Percentiles rank a stretch among this genome's conserved stretches.
phyloP scores from a whole-genome alignment of 495 filamentous ascomycete genomes.

The Lichenothelia convexa region DNA sequence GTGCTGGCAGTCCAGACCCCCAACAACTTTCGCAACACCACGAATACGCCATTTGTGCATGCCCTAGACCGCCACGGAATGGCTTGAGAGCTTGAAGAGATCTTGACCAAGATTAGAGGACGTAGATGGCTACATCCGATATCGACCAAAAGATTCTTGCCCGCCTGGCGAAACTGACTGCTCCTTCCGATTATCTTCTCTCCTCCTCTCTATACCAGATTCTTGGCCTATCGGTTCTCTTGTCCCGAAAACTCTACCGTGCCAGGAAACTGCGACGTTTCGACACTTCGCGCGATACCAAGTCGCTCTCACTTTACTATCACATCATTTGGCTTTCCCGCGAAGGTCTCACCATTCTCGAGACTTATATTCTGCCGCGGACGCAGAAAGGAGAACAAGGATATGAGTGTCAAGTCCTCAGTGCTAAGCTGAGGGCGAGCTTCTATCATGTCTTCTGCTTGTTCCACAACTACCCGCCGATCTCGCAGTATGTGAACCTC shows the following conservation, averaged over 20 bases:
- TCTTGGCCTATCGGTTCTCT: slow-evolving; percentile 73
- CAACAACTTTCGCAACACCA: no score
- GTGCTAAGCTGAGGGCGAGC: slow-evolving; percentile 77
- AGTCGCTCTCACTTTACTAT: slow-evolving; percentile 68
- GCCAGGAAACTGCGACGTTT: slow-evolving; percentile 71
- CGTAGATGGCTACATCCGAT: slow-evolving; percentile 88
- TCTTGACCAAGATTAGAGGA: no score
- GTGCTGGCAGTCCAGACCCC: no score
- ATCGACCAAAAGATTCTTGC: slow-evolving; percentile 94
- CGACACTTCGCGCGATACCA: slow-evolving; percentile 59
- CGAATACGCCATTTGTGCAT: no score
- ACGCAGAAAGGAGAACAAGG: slow-evolving; percentile 35
- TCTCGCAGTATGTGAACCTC: slow-evolving; percentile 28
- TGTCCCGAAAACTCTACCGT: slow-evolving; percentile 65
- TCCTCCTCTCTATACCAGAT: slow-evolving; percentile 73
- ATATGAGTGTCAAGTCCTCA: slow-evolving; percentile 47
- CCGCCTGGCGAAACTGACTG: slow-evolving; percentile 58
- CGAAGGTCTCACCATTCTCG: slow-evolving; percentile 72
- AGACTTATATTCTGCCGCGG: slow-evolving; percentile 67
- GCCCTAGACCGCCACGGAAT: no score
- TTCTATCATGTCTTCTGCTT: slow-evolving; percentile 96
- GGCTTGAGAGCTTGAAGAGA: no score
- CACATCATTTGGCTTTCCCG: slow-evolving; percentile 92
- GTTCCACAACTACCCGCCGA: slow-evolving; percentile 64
- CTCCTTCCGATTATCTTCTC: slow-evolving; percentile 52